These are phyloP conservation scores for Stromatinia cepivora DNA, from an alignment of 2,329 filamentous ascomycete genomes.

Conservation along the genomic window DNA sequence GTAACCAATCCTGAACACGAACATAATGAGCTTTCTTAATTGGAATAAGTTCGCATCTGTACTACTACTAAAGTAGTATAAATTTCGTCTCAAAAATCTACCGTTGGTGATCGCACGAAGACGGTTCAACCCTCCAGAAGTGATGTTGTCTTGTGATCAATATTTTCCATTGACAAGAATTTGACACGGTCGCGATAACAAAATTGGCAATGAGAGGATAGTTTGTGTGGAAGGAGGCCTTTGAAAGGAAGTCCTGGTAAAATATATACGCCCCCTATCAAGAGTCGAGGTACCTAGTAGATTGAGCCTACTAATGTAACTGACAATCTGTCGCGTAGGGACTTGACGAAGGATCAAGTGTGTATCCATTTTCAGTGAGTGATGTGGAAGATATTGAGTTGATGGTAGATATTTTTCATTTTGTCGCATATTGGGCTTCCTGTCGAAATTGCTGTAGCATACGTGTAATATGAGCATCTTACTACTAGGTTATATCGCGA, in stretches of 20 bases:
- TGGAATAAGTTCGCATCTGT: slow-evolving; percentile 2
- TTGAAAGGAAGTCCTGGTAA: slow-evolving; percentile 2
- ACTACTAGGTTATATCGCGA: background rate
- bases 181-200: slow-evolving; percentile 17
- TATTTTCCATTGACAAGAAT: background rate
- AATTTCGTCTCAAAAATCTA: slow-evolving; percentile 7
- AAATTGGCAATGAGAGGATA: slow-evolving; percentile 3
- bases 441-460: background rate
- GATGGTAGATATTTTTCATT: background rate
- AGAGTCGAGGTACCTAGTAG: background rate
- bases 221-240: slow-evolving; percentile 1
- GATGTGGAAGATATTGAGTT: background rate
- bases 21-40: background rate
- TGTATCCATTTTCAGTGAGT: slow-evolving; percentile 17
- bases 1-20: slow-evolving; percentile 2
- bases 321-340: slow-evolving; percentile 9
- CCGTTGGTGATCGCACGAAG: background rate
- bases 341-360: background rate
- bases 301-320: slow-evolving; percentile 2
- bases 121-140: background rate
- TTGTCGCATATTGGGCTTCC: slow-evolving; percentile 14
- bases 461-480: background rate
- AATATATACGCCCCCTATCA: background rate
- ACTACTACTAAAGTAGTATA: slow-evolving; percentile 15
- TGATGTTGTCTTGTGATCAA: slow-evolving; percentile 20